Percentiles rank a stretch among this genome's conserved stretches.
phyloP scores from a whole-genome alignment of 1,284 basidiomycete species.

The Thelephora terrestris region DNA sequence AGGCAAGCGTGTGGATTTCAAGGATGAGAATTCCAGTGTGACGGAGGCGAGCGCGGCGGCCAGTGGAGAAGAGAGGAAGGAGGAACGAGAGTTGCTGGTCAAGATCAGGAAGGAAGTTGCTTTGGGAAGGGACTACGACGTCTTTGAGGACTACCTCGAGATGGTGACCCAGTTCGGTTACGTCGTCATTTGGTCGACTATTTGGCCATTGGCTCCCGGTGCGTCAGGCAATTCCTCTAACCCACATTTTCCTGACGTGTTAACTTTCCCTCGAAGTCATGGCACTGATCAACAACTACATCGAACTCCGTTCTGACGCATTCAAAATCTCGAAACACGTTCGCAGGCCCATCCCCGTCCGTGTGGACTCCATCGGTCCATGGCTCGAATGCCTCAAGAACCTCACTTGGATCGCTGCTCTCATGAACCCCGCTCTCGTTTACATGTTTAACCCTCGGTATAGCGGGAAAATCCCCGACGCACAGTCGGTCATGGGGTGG shows the following conservation, averaged over 20 bases:
- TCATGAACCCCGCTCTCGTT: constrained; percentile 80
- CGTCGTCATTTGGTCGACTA: constrained; percentile 84
- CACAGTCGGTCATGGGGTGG: constrained; percentile 46
- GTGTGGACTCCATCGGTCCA: constrained; percentile 87
- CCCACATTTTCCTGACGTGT: constrained; percentile 2
- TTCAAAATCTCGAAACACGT: constrained; percentile 89
- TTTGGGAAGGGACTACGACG: constrained; percentile 68
- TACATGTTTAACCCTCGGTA: constrained; percentile 57
- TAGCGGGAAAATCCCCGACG: constrained; percentile 17
- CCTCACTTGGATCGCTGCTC: constrained; percentile 78
- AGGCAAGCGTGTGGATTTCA: constrained; percentile 66
- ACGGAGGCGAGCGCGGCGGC: constrained; percentile 10
- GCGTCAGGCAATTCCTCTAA: constrained; percentile 18
- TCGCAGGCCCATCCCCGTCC: constrained; percentile 75
- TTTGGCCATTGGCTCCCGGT: constrained; percentile 91
- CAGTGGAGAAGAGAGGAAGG: constrained; percentile 36
- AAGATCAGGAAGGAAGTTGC: constrained; percentile 69
- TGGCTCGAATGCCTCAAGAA: constrained; percentile 90
- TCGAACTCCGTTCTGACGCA: constrained; percentile 90
- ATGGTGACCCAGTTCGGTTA: constrained; percentile 97
- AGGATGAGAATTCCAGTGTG: constrained; percentile 39
- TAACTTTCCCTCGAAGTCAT: constrained; percentile 33
- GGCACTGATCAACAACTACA: constrained; percentile 78
- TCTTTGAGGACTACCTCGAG: constrained; percentile 85
- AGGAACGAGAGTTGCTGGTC: constrained; percentile 68